Conservation (phyloP, 768 basidiomycete species). For the Scleroderma bovista region DNA sequence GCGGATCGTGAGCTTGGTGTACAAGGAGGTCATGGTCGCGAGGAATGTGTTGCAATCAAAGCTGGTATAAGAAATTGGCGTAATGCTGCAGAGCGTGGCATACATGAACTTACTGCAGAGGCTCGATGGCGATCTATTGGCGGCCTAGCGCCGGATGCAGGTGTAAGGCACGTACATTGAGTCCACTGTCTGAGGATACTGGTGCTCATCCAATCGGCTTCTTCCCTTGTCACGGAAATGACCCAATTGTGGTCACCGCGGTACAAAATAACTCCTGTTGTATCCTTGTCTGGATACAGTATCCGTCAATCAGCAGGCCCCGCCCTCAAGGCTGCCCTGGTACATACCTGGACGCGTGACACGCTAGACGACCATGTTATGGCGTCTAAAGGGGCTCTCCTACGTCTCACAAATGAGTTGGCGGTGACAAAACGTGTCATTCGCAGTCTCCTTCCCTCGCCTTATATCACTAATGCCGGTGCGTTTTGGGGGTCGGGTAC, state of each 20-base stretch:
- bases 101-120: conserved; percentile 84
- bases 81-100: conserved; percentile 40
- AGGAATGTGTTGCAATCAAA: conserved; percentile 53
- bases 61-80: conserved; percentile 43
- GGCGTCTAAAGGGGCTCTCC: conserved; percentile 19
- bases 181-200: background rate
- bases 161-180: conserved; percentile 55
- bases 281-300: conserved; percentile 37
- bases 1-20: conserved; percentile 66
- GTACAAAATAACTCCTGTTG: too few relatives aligned
- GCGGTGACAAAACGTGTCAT: conserved; percentile 11
- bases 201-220: background rate
- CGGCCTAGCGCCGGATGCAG: conserved; percentile 67
- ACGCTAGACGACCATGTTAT: conserved; percentile 22
- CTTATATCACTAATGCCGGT: background rate
- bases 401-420: conserved; percentile 19
- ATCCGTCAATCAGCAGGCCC: conserved; percentile 82
- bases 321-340: conserved; percentile 75
- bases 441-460: background rate
- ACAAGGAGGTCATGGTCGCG: conserved; percentile 21
- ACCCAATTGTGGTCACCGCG: too few relatives aligned
- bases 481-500: background rate
- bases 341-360: conserved; percentile 71
- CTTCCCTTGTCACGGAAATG: background rate
- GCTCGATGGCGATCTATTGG: conserved; percentile 72